phyloP scores from a whole-genome alignment of 257 asterid genomes.

The Nicotiana benthamiana region DNA sequence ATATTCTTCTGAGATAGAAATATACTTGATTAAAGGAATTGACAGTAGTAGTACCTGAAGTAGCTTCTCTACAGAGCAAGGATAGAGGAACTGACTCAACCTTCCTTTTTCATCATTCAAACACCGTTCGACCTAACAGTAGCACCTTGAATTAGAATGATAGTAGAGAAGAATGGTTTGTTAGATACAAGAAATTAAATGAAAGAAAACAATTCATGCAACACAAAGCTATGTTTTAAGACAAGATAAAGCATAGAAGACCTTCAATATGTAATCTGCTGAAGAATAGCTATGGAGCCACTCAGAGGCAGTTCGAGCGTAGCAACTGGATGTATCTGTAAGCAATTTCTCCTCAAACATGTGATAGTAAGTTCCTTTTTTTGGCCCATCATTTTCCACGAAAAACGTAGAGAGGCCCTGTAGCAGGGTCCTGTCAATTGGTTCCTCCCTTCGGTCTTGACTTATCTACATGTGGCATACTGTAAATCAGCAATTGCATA shows the following conservation, averaged over 20 bases:
- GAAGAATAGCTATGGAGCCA: constrained; percentile 19
- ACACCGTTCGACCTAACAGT: constrained; percentile 12
- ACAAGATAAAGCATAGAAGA: neutral
- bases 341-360: constrained; percentile 17
- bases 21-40: neutral
- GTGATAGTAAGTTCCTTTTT: neutral
- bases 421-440: constrained; percentile 12
- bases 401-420: constrained; percentile 13
- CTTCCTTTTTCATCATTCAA: constrained; percentile 12
- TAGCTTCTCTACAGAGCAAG: constrained; percentile 14
- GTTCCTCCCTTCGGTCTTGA: constrained; percentile 15
- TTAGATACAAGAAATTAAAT: neutral
- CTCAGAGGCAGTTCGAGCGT: constrained; percentile 5
- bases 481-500: neutral
- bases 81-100: constrained; percentile 5
- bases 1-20: neutral
- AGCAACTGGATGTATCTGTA: constrained; percentile 9
- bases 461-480: constrained; percentile 7
- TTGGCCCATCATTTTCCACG: constrained; percentile 5
- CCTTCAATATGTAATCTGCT: constrained; percentile 11
- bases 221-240: neutral
- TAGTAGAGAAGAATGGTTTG: neutral
- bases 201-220: neutral
- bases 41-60: constrained; percentile 5
- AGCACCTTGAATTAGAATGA: neutral